Conservation (phyloP, 2,329 filamentous ascomycete species). For the Sporothrix variecibatus region DNA sequence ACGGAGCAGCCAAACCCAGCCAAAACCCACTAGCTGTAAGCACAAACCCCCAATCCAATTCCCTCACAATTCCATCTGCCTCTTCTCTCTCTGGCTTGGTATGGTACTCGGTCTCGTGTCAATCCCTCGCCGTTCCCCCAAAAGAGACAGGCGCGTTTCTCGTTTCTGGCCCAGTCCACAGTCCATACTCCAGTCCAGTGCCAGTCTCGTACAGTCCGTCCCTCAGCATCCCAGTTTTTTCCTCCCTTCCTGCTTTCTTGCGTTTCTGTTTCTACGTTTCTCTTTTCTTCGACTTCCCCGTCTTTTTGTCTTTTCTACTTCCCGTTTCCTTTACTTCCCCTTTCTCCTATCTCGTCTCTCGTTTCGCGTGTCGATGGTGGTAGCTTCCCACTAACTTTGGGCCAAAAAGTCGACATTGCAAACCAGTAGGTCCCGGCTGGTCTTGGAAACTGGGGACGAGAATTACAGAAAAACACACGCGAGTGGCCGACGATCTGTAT, state of each 20-base stretch:
- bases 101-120: conserved; percentile 25
- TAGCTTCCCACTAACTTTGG: conserved; percentile 22
- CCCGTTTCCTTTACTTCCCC: neutral
- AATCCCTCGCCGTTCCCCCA: neutral
- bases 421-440: conserved; percentile 4
- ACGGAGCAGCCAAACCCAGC: conserved; percentile 14
- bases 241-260: conserved; percentile 20
- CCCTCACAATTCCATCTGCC: conserved; percentile 11
- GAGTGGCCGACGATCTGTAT: conserved; percentile 10
- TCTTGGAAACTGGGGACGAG: conserved; percentile 22
- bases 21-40: conserved; percentile 22
- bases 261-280: conserved; percentile 15
- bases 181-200: neutral
- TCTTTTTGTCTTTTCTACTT: neutral
- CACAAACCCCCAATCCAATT: conserved; percentile 20
- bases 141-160: conserved; percentile 24
- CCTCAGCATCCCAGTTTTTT: conserved; percentile 21
- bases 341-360: neutral
- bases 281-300: neutral
- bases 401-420: conserved; percentile 4
- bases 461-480: neutral
- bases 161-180: conserved; percentile 15
- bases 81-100: neutral
- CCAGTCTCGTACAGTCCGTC: conserved; percentile 4
- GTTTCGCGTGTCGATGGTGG: conserved; percentile 18